Evolutionary conservation across 2,329 filamentous ascomycete species (phyloP).

Genomic region (Zopfia rhizophila): DNA sequence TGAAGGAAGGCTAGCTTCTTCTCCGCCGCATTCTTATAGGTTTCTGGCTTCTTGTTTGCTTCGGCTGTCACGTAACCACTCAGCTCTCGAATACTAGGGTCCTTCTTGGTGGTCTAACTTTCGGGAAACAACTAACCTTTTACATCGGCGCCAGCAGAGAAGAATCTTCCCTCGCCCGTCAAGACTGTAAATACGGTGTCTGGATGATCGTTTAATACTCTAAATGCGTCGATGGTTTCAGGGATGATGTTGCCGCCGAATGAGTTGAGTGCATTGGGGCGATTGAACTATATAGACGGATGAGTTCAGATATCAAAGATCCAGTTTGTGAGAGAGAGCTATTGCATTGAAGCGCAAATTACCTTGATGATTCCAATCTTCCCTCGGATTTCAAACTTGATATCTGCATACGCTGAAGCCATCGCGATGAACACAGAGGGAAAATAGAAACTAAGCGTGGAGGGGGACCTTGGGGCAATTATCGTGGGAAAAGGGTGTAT

Average conservation of each 20-base stretch:
- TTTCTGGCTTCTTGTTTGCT: slow-evolving; percentile 18
- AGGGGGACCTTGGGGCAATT: slow-evolving; percentile 4
- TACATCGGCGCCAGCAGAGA: slow-evolving; percentile 62
- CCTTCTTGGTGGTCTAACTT: no score
- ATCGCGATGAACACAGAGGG: slow-evolving; percentile 23
- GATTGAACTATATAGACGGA: slow-evolving; percentile 54
- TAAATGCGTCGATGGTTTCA: slow-evolving; percentile 56
- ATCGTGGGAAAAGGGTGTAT: background rate
- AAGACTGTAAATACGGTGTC: slow-evolving; percentile 63
- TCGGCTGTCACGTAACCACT: slow-evolving; percentile 19
- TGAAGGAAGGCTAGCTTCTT: slow-evolving; percentile 46
- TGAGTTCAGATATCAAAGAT: no score
- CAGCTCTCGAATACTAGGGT: no score
- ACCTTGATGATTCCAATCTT: slow-evolving; percentile 60
- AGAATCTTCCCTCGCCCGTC: slow-evolving; percentile 63
- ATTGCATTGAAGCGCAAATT: slow-evolving; percentile 21
- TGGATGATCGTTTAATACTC: slow-evolving; percentile 59
- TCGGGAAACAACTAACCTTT: no score
- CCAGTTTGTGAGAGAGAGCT: no score
- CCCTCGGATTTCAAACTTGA: slow-evolving; percentile 56
- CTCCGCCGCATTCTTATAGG: slow-evolving; percentile 38
- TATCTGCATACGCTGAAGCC: slow-evolving; percentile 52
- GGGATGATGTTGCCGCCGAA: slow-evolving; percentile 59
- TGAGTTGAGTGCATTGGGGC: slow-evolving; percentile 60
- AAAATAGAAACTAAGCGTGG: slow-evolving; percentile 3